Evolutionary conservation across 2,329 filamentous ascomycete species (phyloP), one percentile per base, ranked within the genome.

Genomic region (Sporothrix pallida): DNA sequence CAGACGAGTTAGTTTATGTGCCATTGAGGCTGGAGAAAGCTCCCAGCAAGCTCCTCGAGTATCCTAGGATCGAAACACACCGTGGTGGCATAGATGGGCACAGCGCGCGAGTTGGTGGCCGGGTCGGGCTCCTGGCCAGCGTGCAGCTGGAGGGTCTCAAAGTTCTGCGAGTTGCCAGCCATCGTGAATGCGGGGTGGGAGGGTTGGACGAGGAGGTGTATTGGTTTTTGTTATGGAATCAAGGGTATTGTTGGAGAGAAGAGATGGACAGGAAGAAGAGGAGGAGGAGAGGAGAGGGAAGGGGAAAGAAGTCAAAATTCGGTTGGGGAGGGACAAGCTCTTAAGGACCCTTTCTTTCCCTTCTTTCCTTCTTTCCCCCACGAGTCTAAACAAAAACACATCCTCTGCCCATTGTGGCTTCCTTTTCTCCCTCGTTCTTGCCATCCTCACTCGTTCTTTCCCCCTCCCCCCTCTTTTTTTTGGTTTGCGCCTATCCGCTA

Each of bases 31-130:
- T 4, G 20, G 56, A 12, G 13, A 12, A 20, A 10, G 6, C 83
- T 68, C 50, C 26, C 44, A 10, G 2, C 3, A 8, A 13, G 17
- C 15, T 65, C 65, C 54, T 42, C 13, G 23, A 15, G 10, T 37
- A 37, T 37, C 31, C 5, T 37, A 37, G 31, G 31, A 26, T 68
- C 15, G 23, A 31, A 2, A 89, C 90, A 74, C 72, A 89, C 87
- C n/a, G 92, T 95, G 5, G 95, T 95, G 15, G 95, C 94, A 81
- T 98, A 98, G 81, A 99, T 98, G 72, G 96, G 96, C 9, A 98
- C 94, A 65, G 95, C 96, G 79, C 96, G 90, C 37, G 96, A 88
- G 75, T 97, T 95, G 75, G 95, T 97, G 1, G 90, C 82, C 37
- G 92, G 84, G 81, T 98, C 96, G 31, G 93, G 90, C 79, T 90